phyloP scores from a whole-genome alignment of 192 early-diverging fungal genomes.

The Coemansia sp. region DNA sequence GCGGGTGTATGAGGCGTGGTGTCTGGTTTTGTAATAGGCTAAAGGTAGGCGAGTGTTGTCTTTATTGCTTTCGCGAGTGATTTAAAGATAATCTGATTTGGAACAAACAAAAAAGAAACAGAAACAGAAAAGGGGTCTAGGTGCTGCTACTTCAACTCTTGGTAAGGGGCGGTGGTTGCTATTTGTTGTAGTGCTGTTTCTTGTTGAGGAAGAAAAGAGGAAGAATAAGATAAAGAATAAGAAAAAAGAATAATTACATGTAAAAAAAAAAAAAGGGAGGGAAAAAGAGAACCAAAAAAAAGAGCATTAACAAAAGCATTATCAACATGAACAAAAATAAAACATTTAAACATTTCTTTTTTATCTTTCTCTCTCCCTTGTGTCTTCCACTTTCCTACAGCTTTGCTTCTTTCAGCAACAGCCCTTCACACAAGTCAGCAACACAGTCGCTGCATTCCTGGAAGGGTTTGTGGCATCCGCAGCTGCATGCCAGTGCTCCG shows the following conservation, averaged over 20 bases:
- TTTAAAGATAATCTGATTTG: too few species aligned
- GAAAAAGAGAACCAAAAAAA: too few species aligned
- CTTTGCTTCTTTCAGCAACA: conserved; percentile 18
- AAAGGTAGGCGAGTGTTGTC: too few species aligned
- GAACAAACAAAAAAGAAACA: too few species aligned
- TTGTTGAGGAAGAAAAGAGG: neutral
- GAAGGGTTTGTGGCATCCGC: conserved; percentile 60
- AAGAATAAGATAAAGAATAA: neutral
- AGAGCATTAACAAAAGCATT: neutral
- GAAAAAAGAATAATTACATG: neutral
- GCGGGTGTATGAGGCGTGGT: neutral
- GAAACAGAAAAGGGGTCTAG: too few species aligned
- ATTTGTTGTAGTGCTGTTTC: too few species aligned
- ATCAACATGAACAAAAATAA: neutral
- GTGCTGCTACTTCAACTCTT: too few species aligned
- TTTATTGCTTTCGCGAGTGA: too few species aligned
- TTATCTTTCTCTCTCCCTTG: neutral
- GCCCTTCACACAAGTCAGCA: conserved; percentile 54
- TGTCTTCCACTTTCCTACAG: neutral
- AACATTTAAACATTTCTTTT: neutral
- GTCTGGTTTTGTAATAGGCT: neutral
- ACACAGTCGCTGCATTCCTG: conserved; percentile 58
- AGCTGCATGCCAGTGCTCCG: conserved; percentile 59
- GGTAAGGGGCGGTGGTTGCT: too few species aligned
- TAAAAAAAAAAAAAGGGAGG: too few species aligned